phyloP scores from a whole-genome alignment of 805 yeast species.

The Wickerhamomyces kurtzmanii region DNA sequence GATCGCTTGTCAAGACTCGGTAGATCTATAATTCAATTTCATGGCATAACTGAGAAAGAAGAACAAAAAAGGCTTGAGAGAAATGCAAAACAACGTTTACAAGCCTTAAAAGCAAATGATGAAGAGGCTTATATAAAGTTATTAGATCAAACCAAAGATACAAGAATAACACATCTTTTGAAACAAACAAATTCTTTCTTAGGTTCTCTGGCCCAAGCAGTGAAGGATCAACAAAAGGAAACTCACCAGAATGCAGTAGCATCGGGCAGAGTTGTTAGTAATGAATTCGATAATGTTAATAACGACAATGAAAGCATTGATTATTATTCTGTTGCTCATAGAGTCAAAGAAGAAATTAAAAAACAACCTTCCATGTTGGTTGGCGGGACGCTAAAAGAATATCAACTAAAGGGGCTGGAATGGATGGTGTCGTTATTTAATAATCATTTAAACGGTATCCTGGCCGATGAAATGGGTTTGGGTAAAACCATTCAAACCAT shows the following conservation, averaged over 20 bases:
- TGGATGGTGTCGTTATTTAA: slow-evolving; percentile 98
- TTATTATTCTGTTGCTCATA: slow-evolving; percentile 77
- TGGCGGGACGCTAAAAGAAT: slow-evolving; percentile 75
- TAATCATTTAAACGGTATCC: slow-evolving; percentile 90
- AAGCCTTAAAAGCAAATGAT: slow-evolving; percentile 79
- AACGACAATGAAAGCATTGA: slow-evolving; percentile 63
- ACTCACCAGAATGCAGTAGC: slow-evolving; percentile 27
- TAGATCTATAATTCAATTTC: slow-evolving; percentile 19
- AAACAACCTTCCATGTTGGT: slow-evolving; percentile 62
- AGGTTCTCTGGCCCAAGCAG: slow-evolving; percentile 73
- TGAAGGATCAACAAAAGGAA: slow-evolving; percentile 63
- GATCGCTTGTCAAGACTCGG: slow-evolving; percentile 14
- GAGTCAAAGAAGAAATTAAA: slow-evolving; percentile 53
- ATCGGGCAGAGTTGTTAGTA: slow-evolving; percentile 17
- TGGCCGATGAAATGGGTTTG: slow-evolving; percentile 99
- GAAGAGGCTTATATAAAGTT: slow-evolving; percentile 81
- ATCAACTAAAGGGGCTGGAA: slow-evolving; percentile 86
- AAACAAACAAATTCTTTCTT: slow-evolving; percentile 73
- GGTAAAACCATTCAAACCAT: slow-evolving; percentile 92
- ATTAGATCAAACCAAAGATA: slow-evolving; percentile 80
- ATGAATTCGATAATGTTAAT: slow-evolving; percentile 26
- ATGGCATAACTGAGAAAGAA: slow-evolving; percentile 56
- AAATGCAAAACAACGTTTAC: slow-evolving; percentile 82
- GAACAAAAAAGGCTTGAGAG: slow-evolving; percentile 67
- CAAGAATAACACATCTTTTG: slow-evolving; percentile 75